Conservation (phyloP, 495 filamentous ascomycete species). For the Xylaria curta region DNA sequence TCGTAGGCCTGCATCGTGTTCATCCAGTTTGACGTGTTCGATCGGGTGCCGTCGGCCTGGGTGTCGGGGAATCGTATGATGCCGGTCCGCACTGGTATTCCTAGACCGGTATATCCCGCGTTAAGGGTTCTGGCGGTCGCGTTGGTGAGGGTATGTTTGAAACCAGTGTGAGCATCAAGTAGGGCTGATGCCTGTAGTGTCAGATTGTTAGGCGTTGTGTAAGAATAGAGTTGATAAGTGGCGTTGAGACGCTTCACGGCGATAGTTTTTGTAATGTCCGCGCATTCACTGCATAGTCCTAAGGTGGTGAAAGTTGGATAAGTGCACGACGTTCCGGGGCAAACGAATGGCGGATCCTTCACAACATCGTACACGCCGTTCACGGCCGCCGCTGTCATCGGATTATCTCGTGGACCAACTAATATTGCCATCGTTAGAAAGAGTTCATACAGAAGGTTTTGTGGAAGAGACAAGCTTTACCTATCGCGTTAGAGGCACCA, state of each 20-base stretch:
- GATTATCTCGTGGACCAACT: conserved; percentile 12
- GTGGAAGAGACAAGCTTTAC: neutral
- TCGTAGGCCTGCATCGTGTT: conserved; percentile 10
- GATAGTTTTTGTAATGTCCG: conserved; percentile 10
- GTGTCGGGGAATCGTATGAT: conserved; percentile 16
- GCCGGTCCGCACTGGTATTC: conserved; percentile 1
- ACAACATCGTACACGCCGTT: conserved; percentile 18
- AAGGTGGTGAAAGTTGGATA: conserved; percentile 17
- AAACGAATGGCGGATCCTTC: conserved; percentile 14
- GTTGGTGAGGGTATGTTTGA: conserved; percentile 8
- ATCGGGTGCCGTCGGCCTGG: neutral
- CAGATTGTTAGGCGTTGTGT: conserved; percentile 6
- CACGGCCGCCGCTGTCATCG: conserved; percentile 6
- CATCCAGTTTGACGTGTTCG: neutral
- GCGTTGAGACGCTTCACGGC: neutral
- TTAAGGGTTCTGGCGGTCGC: neutral
- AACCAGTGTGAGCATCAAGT: conserved; percentile 8
- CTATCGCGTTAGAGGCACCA: conserved; percentile 9
- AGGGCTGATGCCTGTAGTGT: conserved; percentile 6
- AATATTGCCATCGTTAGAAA: neutral
- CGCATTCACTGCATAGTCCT: conserved; percentile 11
- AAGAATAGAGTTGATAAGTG: neutral
- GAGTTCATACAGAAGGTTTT: neutral
- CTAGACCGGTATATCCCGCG: neutral
- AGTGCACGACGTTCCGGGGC: conserved; percentile 11